Conservation (phyloP, 2,329 filamentous ascomycete species). For the Diplodia corticola region DNA sequence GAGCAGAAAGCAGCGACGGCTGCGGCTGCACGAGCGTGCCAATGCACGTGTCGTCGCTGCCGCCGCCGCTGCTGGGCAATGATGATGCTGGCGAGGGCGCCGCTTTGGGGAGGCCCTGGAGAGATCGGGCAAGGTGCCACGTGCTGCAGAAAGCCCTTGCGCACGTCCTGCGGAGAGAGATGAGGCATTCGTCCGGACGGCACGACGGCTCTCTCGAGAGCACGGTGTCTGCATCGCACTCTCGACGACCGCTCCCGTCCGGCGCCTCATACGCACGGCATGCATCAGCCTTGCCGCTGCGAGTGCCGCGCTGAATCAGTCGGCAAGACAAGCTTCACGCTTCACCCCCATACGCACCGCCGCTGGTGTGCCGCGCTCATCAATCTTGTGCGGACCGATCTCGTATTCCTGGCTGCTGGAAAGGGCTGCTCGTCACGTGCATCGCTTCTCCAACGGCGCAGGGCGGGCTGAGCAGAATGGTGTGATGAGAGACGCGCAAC, state of each 20-base stretch:
- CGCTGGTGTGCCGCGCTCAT: neutral
- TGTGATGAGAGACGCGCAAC: constrained; percentile 12
- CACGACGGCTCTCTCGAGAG: neutral
- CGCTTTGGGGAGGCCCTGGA: neutral
- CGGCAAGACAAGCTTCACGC: constrained; percentile 1
- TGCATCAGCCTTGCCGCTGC: neutral
- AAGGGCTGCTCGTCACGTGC: neutral
- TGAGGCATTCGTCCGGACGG: constrained; percentile 5
- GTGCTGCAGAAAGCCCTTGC: constrained; percentile 7
- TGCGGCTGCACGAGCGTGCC: neutral
- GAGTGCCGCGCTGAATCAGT: neutral
- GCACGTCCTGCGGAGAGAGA: constrained; percentile 13
- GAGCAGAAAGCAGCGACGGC: neutral
- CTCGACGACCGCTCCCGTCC: neutral
- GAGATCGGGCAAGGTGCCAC: neutral
- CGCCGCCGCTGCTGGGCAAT: neutral
- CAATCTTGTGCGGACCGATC: constrained; percentile 7
- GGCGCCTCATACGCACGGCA: neutral
- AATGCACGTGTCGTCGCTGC: neutral
- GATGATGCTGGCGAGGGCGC: neutral
- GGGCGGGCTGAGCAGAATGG: neutral
- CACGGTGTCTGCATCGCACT: neutral
- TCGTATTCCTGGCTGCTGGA: neutral
- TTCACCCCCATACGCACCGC: constrained; percentile 2
- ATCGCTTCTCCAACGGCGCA: neutral